A percentile compares a stretch with the other conserved stretches of the same genome.
These are phyloP conservation scores for Candida qinlingensis DNA, from an alignment of 805 yeast species.

Conservation along the genomic window DNA sequence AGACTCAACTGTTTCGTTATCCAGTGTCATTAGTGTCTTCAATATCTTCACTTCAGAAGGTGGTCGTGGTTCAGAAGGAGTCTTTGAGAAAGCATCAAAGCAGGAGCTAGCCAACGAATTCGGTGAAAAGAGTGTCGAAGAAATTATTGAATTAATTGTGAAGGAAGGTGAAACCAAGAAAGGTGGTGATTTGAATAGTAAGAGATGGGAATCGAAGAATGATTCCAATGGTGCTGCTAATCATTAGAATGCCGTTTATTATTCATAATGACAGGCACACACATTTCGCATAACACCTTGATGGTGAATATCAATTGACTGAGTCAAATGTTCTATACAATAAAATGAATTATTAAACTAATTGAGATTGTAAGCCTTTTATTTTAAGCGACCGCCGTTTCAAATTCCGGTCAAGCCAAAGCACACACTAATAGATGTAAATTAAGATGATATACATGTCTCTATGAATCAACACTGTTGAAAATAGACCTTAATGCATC, in stretches of 20 bases:
- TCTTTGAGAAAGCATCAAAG: conserved; percentile 65
- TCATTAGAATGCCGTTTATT: no score
- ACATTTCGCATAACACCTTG: no score
- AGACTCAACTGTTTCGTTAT: conserved; percentile 49
- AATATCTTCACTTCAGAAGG: conserved; percentile 56
- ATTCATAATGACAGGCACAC: no score
- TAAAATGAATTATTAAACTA: no score
- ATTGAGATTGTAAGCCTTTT: no score
- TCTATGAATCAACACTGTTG: neutral
- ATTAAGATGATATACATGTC: no score
- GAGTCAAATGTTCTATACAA: no score
- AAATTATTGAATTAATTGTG: conserved; percentile 53
- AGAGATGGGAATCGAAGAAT: conserved; percentile 36
- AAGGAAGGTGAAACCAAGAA: conserved; percentile 53
- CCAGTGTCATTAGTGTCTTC: conserved; percentile 58
- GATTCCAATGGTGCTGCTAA: conserved; percentile 28
- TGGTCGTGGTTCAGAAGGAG: conserved; percentile 68
- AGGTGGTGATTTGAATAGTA: conserved; percentile 23
- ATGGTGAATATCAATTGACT: no score
- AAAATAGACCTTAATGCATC: conserved; percentile 19
- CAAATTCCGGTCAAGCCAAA: no score
- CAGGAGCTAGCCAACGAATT: conserved; percentile 63
- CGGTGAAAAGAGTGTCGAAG: conserved; percentile 48
- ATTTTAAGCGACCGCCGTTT: no score
- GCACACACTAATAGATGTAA: no score